Evolutionary conservation across 2,329 filamentous ascomycete species (phyloP).

Genomic region (Cytospora schulzeri): DNA sequence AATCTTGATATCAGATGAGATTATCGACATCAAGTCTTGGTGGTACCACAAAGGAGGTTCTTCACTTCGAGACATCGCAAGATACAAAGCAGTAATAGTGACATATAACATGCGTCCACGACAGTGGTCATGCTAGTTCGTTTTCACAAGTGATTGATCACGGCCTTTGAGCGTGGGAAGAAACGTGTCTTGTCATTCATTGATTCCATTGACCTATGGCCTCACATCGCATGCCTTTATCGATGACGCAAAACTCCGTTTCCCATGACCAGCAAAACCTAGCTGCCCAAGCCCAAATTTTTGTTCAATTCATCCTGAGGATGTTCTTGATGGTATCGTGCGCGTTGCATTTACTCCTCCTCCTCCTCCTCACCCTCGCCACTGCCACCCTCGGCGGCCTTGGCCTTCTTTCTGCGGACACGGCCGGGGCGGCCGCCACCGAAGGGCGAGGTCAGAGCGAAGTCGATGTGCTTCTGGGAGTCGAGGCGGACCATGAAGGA

Average conservation of each 20-base stretch:
- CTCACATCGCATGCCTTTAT: slow-evolving; percentile 23
- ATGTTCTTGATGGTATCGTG: slow-evolving; percentile 11
- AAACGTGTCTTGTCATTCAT: slow-evolving; percentile 30
- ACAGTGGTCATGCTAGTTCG: not conserved
- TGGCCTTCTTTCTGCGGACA: slow-evolving; percentile 99
- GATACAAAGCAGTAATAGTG: not conserved
- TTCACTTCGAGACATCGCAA: not conserved
- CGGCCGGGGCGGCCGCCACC: slow-evolving; percentile 95
- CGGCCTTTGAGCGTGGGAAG: slow-evolving; percentile 12
- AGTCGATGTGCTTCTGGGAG: slow-evolving; percentile 99
- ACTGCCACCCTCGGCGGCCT: slow-evolving; percentile 85
- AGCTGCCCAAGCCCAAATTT: slow-evolving; percentile 29
- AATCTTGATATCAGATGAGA: too few relatives aligned
- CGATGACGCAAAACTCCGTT: slow-evolving; percentile 29
- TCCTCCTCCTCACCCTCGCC: slow-evolving; percentile 85
- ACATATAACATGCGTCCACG: not conserved
- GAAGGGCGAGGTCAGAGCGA: slow-evolving; percentile 94
- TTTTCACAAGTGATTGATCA: not conserved
- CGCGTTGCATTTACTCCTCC: slow-evolving; percentile 61
- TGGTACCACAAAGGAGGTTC: too few relatives aligned
- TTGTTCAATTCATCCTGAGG: slow-evolving; percentile 11
- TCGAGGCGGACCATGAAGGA: slow-evolving; percentile 99
- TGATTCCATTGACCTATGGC: slow-evolving; percentile 28
- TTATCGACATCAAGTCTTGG: too few relatives aligned
- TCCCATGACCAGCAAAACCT: slow-evolving; percentile 28